phyloP scores from a whole-genome alignment of 129 eudicot species.

The Centella asiatica region DNA sequence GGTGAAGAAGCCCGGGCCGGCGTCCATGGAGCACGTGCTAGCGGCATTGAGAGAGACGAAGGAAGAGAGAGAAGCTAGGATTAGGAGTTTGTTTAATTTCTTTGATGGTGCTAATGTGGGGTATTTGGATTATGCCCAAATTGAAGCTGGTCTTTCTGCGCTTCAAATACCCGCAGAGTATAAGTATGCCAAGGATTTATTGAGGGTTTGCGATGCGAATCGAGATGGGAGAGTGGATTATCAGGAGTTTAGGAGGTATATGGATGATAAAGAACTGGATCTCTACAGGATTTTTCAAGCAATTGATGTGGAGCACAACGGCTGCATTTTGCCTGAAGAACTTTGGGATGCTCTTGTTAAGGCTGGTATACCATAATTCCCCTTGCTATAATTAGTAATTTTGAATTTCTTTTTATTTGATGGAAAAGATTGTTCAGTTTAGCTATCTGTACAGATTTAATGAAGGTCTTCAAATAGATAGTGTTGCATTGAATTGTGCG shows the following conservation, averaged over 20 bases:
- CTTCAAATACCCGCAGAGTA: slow-evolving; percentile 71
- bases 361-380: slow-evolving; percentile 54
- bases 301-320: slow-evolving; percentile 91
- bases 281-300: slow-evolving; percentile 78
- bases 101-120: slow-evolving; percentile 58
- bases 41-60: slow-evolving; percentile 65
- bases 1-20: slow-evolving; percentile 58
- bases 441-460: background rate
- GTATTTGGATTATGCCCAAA: slow-evolving; percentile 56
- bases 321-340: slow-evolving; percentile 90
- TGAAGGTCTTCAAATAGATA: background rate
- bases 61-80: slow-evolving; percentile 64
- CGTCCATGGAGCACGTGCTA: slow-evolving; percentile 61
- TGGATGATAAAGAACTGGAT: slow-evolving; percentile 96
- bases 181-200: slow-evolving; percentile 82
- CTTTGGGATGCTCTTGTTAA: slow-evolving; percentile 86
- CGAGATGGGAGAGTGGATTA: slow-evolving; percentile 91
- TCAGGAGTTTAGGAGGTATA: slow-evolving; percentile 77
- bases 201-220: slow-evolving; percentile 76
- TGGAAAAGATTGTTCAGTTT: background rate
- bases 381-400: background rate
- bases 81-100: slow-evolving; percentile 53
- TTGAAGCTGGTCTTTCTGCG: slow-evolving; percentile 72
- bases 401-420: background rate
- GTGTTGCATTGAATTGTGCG: background rate